Evolutionary conservation across 768 basidiomycete species (phyloP).

Genomic region (Termitomyces sp.): DNA sequence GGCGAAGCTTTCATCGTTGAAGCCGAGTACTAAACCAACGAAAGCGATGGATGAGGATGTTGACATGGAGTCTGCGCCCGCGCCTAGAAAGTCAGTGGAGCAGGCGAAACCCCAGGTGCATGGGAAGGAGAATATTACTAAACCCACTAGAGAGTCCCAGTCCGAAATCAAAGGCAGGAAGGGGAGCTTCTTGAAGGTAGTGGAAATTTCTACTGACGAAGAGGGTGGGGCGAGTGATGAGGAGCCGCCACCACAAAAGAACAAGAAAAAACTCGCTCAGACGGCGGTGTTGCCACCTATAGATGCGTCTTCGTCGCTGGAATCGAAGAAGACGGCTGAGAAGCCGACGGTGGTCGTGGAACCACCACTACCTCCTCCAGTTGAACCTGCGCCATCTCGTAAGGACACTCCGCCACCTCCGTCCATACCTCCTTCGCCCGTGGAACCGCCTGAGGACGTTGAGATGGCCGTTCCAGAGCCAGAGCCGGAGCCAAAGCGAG

Average conservation of each 20-base stretch:
- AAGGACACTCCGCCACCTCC: conserved; percentile 1
- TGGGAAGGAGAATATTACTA: not conserved
- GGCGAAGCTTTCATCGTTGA: conserved; percentile 1
- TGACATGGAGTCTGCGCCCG: not conserved
- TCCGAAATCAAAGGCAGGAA: conserved; percentile 8
- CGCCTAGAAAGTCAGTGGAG: not conserved
- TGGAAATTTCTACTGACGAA: conserved; percentile 37
- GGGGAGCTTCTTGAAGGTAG: conserved; percentile 23
- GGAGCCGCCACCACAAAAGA: conserved; percentile 6
- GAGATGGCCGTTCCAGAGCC: conserved; percentile 19
- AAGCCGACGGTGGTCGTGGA: not conserved
- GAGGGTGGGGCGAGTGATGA: conserved; percentile 21
- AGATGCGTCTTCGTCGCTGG: not conserved
- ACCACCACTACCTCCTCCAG: not conserved
- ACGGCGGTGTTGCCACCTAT: not conserved
- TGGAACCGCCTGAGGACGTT: conserved; percentile 16
- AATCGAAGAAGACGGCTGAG: not conserved
- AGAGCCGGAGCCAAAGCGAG: conserved; percentile 5
- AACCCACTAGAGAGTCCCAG: conserved; percentile 1
- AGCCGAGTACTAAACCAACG: not conserved
- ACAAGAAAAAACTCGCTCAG: not conserved
- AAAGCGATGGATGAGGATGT: not conserved
- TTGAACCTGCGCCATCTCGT: not conserved
- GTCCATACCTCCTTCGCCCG: not conserved
- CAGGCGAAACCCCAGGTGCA: not conserved